Evolutionary conservation across 1,139 yeast species (phyloP), one percentile per base, ranked within the genome.

Genomic region (Candida sanyaensis): DNA sequence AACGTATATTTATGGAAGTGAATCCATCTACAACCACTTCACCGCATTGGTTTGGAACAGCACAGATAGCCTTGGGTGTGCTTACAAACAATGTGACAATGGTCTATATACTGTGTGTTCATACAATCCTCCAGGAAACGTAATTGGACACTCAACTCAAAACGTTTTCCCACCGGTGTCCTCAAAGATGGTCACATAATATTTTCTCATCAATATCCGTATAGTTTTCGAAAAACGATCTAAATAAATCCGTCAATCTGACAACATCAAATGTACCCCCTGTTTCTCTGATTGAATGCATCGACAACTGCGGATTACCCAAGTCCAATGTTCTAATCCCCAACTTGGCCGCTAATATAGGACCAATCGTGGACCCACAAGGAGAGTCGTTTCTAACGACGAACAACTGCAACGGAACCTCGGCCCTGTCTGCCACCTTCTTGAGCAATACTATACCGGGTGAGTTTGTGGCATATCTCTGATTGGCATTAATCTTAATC

Each of bases 241-340:
- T 75, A 63, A 88, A 89, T 54, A 92, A 73, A 44, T 71, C 69
- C 43, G 82, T 77, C 50, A 90, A 81, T 53, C 77, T 75, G 41
- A 74, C 83, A 34, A 92, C 74, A 68, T 92, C 98, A 45, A 71
- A 75, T 17, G 90, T 68, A 7, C 97, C 97, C 36, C 96, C 93
- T 2, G 96, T 92, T 67, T 93, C 99, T 65, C 99, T 81, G 50
- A 90, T 86, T 2, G 96, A 88, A 63, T 93, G 99, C 99, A 93
- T 93, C 47, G 96, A 86, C 58, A 93, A 74, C 64, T 92, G 96
- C 2, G 98, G 96, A 63, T 90, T 91, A 47, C 99, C 99, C 50
- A 93, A 72, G 66, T 93, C 99, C 51, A 93, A 70, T 3, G 97
- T 90, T 63, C 96, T 80, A 42, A 93, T 79, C 45, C 99, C 99